Base-by-base conservation (phyloP, 257 asterid genomes). In the Orobanche coerulescens region DNA sequence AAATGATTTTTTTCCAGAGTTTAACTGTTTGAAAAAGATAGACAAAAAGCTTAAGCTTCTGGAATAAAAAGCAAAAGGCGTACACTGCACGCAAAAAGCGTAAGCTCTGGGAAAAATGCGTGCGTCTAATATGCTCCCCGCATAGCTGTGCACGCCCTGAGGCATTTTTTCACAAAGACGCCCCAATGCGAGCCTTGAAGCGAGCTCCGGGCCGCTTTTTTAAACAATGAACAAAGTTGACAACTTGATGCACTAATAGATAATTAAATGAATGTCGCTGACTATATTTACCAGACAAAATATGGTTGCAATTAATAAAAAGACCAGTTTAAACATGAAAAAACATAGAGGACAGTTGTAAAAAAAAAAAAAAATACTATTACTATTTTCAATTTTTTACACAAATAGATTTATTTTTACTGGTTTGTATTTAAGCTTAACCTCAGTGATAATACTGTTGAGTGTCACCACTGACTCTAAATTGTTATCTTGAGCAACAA, bases 401-500 rank as follows among this genome's bases (percentile, higher is more conserved):
- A 15, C 12, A 37, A 15, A 19, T 28, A 54, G 34, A 8, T 39
- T 22, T 10, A 20, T 4, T 12, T 20, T 36, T 54, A 22, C 43
- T 55, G 54, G 56, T 20, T 39, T 43, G 5, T 28, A 11, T 28
- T 52, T 26, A 18, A n/a, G 58, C 58, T 19, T 26, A 31, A 50
- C 19, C 23, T 23, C 62, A 40, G 13, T 59, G 28, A 15, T 14
- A 31, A 18, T 39, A 22, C 30, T 47, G 26, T 28, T n/a, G 44
- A 11, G 53, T 22, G 58, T 31, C 49, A 31, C 3, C 47, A 39
- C 39, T 5, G 1, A 71, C 37, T 44, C 20, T 34, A 37, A 24
- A 28, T 31, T 48, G 57, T 22, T 36, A 53, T 46, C 18, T 49
- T 48, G 60, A 47, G 70, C 40, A 63, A 26, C 28, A 56, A 53